These are phyloP conservation scores for Alternaria sp. DNA, from an alignment of 2,329 filamentous ascomycete genomes.

Conservation along the genomic window DNA sequence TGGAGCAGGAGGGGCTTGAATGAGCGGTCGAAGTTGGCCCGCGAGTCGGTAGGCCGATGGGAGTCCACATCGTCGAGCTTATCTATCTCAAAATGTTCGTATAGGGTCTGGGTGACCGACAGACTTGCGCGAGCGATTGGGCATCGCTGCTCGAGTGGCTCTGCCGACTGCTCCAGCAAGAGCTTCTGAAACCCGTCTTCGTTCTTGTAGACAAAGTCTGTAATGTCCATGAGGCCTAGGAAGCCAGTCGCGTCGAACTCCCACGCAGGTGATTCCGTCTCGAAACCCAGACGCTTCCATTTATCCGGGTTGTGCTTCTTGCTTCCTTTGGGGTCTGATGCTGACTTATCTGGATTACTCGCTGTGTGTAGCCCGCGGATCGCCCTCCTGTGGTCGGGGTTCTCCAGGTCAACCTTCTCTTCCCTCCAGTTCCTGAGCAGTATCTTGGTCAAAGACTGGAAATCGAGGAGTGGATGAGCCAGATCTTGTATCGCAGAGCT, in stretches of 20 bases:
- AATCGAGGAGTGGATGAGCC: slow-evolving; percentile 88
- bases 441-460: slow-evolving; percentile 89
- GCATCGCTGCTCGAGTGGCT: slow-evolving; percentile 74
- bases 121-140: slow-evolving; percentile 87
- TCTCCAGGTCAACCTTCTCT: slow-evolving; percentile 81
- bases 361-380: slow-evolving; percentile 85
- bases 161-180: slow-evolving; percentile 83
- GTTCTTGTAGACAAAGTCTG: slow-evolving; percentile 89
- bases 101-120: slow-evolving; percentile 84
- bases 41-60: slow-evolving; percentile 77
- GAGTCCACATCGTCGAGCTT: slow-evolving; percentile 79
- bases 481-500: slow-evolving; percentile 90
- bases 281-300: slow-evolving; percentile 91
- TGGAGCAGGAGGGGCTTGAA: slow-evolving; percentile 89
- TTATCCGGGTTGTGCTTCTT: slow-evolving; percentile 84
- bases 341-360: slow-evolving; percentile 71
- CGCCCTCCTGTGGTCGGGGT: slow-evolving; percentile 84
- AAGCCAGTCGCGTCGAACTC: slow-evolving; percentile 90
- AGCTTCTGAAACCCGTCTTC: slow-evolving; percentile 93
- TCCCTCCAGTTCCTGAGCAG: slow-evolving; percentile 87
- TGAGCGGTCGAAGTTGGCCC: slow-evolving; percentile 80
- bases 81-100: slow-evolving; percentile 95
- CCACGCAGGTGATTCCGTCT: slow-evolving; percentile 81
- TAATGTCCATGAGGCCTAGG: slow-evolving; percentile 95
- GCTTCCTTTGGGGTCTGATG: slow-evolving; percentile 57